Conservation (phyloP, 805 yeast genomes). For the Yarrowia sp. region DNA sequence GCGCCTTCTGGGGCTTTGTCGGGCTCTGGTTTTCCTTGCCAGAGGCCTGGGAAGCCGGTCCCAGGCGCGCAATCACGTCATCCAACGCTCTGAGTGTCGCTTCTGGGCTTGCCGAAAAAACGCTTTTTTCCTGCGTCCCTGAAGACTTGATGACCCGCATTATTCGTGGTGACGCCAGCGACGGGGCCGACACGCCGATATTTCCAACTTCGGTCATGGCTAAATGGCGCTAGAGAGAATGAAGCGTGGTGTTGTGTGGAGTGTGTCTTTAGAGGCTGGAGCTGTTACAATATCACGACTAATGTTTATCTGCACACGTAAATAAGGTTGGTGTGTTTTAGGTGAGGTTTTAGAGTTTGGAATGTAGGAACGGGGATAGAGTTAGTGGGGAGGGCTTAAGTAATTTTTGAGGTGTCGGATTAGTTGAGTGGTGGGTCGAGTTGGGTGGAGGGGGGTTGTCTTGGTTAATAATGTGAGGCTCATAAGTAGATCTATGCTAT, state of each 20-base stretch:
- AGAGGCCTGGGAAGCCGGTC: constrained; percentile 6
- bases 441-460: background rate
- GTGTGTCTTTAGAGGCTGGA: too few relatives aligned
- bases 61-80: constrained; percentile 19
- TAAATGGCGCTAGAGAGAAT: background rate
- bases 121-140: constrained; percentile 14
- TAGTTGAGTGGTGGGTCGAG: background rate
- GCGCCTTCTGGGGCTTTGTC: constrained; percentile 2
- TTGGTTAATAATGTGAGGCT: too few relatives aligned
- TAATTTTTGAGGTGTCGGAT: background rate
- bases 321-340: constrained; percentile 26
- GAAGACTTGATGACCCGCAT: background rate
- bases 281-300: background rate
- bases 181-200: constrained; percentile 7
- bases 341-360: constrained; percentile 25
- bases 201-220: constrained; percentile 22
- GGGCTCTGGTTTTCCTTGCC: constrained; percentile 38
- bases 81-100: constrained; percentile 16
- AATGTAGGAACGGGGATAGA: background rate
- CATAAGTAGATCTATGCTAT: too few relatives aligned
- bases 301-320: constrained; percentile 29
- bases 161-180: constrained; percentile 20
- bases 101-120: constrained; percentile 7
- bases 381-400: background rate
- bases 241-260: background rate